phyloP scores from a whole-genome alignment of 495 filamentous ascomycete species.

The Rhypophila decipiens region DNA sequence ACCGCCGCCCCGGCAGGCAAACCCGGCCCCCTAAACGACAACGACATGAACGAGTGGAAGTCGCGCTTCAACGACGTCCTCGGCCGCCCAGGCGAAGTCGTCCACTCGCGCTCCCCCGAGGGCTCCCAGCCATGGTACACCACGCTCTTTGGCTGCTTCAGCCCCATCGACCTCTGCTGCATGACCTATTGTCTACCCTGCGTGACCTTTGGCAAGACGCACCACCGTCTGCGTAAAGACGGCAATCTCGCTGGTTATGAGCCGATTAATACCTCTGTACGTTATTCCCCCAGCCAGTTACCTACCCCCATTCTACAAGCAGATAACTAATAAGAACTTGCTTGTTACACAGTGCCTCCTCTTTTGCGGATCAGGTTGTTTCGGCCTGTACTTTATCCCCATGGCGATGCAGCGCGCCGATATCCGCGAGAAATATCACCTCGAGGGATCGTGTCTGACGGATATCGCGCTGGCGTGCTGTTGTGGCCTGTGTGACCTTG shows the following conservation, averaged over 20 bases:
- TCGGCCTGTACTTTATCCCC: conserved; percentile 30
- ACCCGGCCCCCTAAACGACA: conserved; percentile 17
- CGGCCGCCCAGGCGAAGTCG: conserved; percentile 20
- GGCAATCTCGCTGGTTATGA: conserved; percentile 34
- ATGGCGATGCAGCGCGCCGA: conserved; percentile 36
- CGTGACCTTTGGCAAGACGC: conserved; percentile 41
- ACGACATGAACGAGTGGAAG: conserved; percentile 29
- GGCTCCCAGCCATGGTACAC: conserved; percentile 21
- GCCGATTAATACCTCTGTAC: conserved; percentile 37
- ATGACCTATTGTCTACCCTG: conserved; percentile 39
- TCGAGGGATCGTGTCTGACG: conserved; percentile 31
- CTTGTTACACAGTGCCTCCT: conserved; percentile 23
- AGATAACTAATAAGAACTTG: background rate
- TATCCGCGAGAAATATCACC: conserved; percentile 35
- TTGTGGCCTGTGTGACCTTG: conserved; percentile 35
- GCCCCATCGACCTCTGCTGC: conserved; percentile 23
- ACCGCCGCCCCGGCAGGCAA: conserved; percentile 13
- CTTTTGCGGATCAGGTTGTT: conserved; percentile 24
- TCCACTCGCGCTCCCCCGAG: conserved; percentile 26
- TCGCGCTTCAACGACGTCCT: conserved; percentile 25
- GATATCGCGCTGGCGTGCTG: conserved; percentile 35
- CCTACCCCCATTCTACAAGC: background rate
- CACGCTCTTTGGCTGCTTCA: conserved; percentile 32
- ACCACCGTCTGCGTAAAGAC: conserved; percentile 36
- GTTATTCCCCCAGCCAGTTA: background rate